Conservation (phyloP, 75 land plant species). For the Pinus taeda region DNA sequence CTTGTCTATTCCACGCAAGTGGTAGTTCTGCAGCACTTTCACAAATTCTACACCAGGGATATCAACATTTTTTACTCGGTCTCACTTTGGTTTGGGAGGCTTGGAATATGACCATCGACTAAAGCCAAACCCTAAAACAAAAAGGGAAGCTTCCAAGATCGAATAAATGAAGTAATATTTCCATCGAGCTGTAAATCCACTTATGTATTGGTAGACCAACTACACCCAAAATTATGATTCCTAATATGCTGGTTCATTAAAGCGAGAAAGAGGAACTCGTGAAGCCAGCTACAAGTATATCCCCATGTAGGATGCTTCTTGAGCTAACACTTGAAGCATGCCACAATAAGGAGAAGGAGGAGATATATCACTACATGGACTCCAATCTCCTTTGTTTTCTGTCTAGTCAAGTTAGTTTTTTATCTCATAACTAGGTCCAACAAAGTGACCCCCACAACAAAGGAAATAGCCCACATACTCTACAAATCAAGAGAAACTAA, state of each 20-base stretch:
- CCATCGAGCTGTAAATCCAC: conserved; percentile 94
- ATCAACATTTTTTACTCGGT: conserved; percentile 91
- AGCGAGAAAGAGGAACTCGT: conserved; percentile 60
- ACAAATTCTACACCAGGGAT: conserved; percentile 91
- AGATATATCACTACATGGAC: conserved; percentile 23
- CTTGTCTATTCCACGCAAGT: conserved; percentile 95
- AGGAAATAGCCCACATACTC: conserved; percentile 89
- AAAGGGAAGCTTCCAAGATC: conserved; percentile 86
- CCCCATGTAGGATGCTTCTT: conserved; percentile 86
- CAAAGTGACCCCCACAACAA: conserved; percentile 96
- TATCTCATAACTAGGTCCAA: conserved; percentile 99
- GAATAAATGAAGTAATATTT: conserved; percentile 99
- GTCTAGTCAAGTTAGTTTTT: conserved; percentile 97
- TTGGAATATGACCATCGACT: conserved; percentile 83
- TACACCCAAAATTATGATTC: conserved; percentile 86
- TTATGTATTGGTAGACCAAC: conserved; percentile 68
- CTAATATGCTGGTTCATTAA: conserved; percentile 60
- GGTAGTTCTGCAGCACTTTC: conserved; percentile 81
- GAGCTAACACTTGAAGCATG: conserved; percentile 59
- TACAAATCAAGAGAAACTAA: conserved; percentile 62
- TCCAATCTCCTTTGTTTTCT: conserved; percentile 90
- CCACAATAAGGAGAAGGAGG: conserved; percentile 78
- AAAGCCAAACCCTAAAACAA: conserved; percentile 89
- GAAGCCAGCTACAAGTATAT: conserved; percentile 72
- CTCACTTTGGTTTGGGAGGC: conserved; percentile 76